phyloP scores from a whole-genome alignment of 352 stramenopile genomes.

The Phytophthora citrophthora region DNA sequence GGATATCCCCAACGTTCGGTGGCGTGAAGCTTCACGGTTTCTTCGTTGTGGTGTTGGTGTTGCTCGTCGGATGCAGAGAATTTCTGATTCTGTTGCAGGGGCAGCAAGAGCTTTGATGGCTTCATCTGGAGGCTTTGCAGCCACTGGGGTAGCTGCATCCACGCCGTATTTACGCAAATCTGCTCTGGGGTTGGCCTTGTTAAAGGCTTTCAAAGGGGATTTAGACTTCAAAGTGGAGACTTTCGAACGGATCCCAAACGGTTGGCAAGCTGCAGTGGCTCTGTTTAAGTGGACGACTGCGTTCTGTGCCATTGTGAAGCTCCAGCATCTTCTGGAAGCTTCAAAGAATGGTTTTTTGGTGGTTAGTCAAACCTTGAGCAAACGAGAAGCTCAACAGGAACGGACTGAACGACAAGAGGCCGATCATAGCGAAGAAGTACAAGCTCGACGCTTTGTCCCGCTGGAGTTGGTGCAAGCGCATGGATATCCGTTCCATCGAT shows the following conservation, averaged over 20 bases:
- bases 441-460: conserved; percentile 69
- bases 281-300: conserved; percentile 69
- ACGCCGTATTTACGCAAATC: conserved; percentile 48
- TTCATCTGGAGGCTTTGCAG: conserved; percentile 14
- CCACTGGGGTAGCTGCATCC: conserved; percentile 25
- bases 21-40: conserved; percentile 67
- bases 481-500: conserved; percentile 40
- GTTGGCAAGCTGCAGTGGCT: conserved; percentile 53
- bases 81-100: conserved; percentile 46
- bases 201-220: conserved; percentile 58
- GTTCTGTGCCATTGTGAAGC: conserved; percentile 45
- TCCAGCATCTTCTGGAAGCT: conserved; percentile 56
- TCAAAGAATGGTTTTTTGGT: conserved; percentile 38
- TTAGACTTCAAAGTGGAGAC: conserved; percentile 52
- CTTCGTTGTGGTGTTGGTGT: conserved; percentile 54
- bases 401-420: conserved; percentile 41
- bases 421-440: conserved; percentile 45
- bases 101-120: conserved; percentile 24
- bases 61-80: conserved; percentile 59
- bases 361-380: conserved; percentile 39
- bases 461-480: conserved; percentile 43
- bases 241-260: conserved; percentile 50
- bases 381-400: conserved; percentile 53
- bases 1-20: conserved; percentile 61
- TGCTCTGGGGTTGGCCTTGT: conserved; percentile 39